These are phyloP conservation scores for Colletotrichum spaethianum DNA, from an alignment of 2,329 filamentous ascomycete species.

Conservation along the genomic window DNA sequence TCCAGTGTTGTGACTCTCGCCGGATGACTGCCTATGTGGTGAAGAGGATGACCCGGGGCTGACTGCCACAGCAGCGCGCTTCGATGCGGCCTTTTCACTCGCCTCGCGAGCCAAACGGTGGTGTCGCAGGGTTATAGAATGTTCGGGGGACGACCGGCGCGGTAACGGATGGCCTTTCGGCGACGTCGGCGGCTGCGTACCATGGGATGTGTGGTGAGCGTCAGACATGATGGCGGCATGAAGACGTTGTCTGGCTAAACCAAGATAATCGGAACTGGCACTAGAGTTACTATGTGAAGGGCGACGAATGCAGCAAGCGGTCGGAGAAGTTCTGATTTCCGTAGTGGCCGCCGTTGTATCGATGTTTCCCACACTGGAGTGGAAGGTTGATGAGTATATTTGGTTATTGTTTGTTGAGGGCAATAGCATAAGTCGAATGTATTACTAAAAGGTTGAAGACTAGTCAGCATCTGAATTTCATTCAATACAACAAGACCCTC, in stretches of 20 bases:
- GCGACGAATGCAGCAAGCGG: background rate
- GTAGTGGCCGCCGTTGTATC: conserved; percentile 16
- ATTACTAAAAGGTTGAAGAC: background rate
- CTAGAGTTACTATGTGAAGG: background rate
- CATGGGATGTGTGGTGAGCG: conserved; percentile 44
- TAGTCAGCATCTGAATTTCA: background rate
- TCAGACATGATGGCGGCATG: conserved; percentile 50
- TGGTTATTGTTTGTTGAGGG: too few species aligned
- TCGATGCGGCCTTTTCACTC: conserved; percentile 44
- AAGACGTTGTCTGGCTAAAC: conserved; percentile 26
- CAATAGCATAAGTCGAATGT: background rate
- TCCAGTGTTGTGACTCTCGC: conserved; percentile 63
- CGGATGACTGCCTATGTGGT: conserved; percentile 60
- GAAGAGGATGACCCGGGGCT: conserved; percentile 42
- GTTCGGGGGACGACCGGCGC: conserved; percentile 59
- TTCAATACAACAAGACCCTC: background rate
- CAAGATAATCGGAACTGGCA: background rate
- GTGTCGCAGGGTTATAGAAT: conserved; percentile 63
- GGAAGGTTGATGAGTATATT: background rate
- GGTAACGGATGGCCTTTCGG: conserved; percentile 58
- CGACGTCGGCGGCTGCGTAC: conserved; percentile 44
- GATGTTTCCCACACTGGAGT: conserved; percentile 1
- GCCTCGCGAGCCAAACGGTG: conserved; percentile 62
- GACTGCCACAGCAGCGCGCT: conserved; percentile 33
- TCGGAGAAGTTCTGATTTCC: background rate